Evolutionary conservation across 495 filamentous ascomycete genomes (phyloP), one percentile per base, ranked within the genome.

Genomic region (Podospora bellae-mahoneyi): DNA sequence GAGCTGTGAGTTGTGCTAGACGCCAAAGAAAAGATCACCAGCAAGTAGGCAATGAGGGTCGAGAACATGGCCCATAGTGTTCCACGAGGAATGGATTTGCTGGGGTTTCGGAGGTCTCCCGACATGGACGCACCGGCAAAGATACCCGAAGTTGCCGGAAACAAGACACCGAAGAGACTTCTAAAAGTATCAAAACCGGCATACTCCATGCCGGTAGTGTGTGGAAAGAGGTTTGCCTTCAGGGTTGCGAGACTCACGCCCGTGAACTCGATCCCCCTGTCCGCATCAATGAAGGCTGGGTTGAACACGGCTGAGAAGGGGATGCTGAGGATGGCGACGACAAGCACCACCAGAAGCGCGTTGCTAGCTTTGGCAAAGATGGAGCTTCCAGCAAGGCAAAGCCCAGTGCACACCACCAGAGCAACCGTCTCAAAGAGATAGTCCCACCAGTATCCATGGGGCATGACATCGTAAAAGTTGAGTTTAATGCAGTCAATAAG

Each of bases 111-210:
- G 55, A 96, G 74, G 76, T 96, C 92, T 2, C 92, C 92, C 10
- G 92, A 95, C 92, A 96, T 96, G 68, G 90, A 93, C 3, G 92
- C 92, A n/a, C 92, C 92, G 39, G 86, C 86, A 72, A 87, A 87
- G 62, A 88, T 87, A 3, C 86, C 86, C 27, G 84, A 84, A 15
- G 92, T 95, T 0, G 92, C 92, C 59, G 92, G 92, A 70, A 94
- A 96, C 13, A 96, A 76, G 66, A 96, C 92, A 18, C 92, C 92
- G 78, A 96, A 96, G 20, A 96, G 82, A 69, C 93, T 88, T 69
- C 93, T 90, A 66, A 92, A 95, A 32, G 84, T 95, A 67, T 91
- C 91, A 66, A 85, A 81, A 18, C 88, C 88, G 44, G 81, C 78
- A 57, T 89, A 83, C 19, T 73, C 69, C 18, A 61, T 60, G 19